A percentile compares a stretch with the other conserved stretches of the same genome.
Conservation (phyloP, 2,329 filamentous ascomycete species). For the Colletotrichum sp. region DNA sequence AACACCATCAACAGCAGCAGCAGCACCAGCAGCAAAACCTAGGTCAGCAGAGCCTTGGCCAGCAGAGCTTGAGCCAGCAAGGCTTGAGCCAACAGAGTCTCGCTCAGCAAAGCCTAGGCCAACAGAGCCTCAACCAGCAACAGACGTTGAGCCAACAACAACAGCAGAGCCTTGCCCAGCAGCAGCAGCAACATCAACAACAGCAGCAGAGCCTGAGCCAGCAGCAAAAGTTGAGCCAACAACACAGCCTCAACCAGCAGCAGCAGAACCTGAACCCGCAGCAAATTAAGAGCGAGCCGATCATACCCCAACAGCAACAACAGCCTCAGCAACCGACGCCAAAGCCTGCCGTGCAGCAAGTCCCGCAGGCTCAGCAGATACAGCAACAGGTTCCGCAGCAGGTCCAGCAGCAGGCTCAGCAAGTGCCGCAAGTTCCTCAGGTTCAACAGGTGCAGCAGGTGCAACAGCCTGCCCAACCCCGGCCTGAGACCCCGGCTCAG, state of each 20-base stretch:
- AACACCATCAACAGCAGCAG: slow-evolving; percentile 29
- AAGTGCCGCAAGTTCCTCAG: slow-evolving; percentile 24
- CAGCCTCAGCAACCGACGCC: slow-evolving; percentile 11
- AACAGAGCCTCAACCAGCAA: slow-evolving; percentile 35
- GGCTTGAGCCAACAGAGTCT: slow-evolving; percentile 30
- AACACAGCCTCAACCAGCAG: slow-evolving; percentile 32
- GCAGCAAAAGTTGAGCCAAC: slow-evolving; percentile 33
- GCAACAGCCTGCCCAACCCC: slow-evolving; percentile 40
- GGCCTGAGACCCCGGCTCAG: slow-evolving; percentile 30
- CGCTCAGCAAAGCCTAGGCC: slow-evolving; percentile 30
- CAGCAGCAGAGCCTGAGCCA: slow-evolving; percentile 35
- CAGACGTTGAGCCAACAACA: slow-evolving; percentile 33
- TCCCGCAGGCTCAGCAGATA: slow-evolving; percentile 22
- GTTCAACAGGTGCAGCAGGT: slow-evolving; percentile 28
- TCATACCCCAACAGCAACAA: slow-evolving; percentile 10
- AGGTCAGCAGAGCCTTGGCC: slow-evolving; percentile 26
- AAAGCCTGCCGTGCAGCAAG: slow-evolving; percentile 20
- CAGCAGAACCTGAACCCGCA: slow-evolving; percentile 31
- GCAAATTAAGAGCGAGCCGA: slow-evolving; percentile 28
- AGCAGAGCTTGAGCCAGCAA: slow-evolving; percentile 35
- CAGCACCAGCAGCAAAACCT: slow-evolving; percentile 24
- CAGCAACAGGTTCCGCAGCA: slow-evolving; percentile 25
- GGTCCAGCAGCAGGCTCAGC: slow-evolving; percentile 34
- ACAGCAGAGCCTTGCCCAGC: slow-evolving; percentile 27
- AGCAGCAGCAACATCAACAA: slow-evolving; percentile 34